phyloP scores from a whole-genome alignment of 2,329 filamentous ascomycete genomes.

The Akanthomyces dipterigenus region DNA sequence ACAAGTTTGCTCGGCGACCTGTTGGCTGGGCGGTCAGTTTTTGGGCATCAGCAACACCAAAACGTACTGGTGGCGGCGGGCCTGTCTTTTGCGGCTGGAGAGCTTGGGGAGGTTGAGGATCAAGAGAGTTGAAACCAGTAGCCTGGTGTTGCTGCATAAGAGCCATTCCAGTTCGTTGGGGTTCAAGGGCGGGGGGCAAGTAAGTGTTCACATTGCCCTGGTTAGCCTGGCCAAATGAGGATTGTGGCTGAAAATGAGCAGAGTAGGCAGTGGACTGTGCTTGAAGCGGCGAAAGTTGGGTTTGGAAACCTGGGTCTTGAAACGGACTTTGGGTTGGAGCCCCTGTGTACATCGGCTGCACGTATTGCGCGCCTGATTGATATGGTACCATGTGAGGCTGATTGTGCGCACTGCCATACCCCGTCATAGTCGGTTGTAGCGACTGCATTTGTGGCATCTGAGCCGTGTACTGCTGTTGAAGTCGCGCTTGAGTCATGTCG shows the following conservation, averaged over 20 bases:
- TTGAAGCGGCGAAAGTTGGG: slow-evolving; percentile 38
- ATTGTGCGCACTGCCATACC: slow-evolving; percentile 22
- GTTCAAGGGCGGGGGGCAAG: slow-evolving; percentile 53
- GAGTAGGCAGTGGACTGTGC: slow-evolving; percentile 60
- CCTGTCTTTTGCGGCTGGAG: slow-evolving; percentile 44
- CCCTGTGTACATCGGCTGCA: slow-evolving; percentile 47
- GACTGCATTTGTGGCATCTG: slow-evolving; percentile 37
- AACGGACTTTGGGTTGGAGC: slow-evolving; percentile 34
- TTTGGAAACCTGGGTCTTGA: slow-evolving; percentile 30
- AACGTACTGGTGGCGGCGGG: slow-evolving; percentile 79
- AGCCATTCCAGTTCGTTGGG: slow-evolving; percentile 48
- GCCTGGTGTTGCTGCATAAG: slow-evolving; percentile 40
- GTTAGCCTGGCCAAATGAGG: slow-evolving; percentile 39
- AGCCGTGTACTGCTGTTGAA: slow-evolving; percentile 54
- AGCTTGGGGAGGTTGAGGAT: slow-evolving; percentile 38
- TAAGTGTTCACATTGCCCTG: slow-evolving; percentile 47
- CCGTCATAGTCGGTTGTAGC: slow-evolving; percentile 32
- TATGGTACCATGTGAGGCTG: slow-evolving; percentile 30
- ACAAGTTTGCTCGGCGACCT: slow-evolving; percentile 80
- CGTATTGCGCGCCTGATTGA: slow-evolving; percentile 28
- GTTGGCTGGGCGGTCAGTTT: slow-evolving; percentile 82
- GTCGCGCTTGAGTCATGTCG: slow-evolving; percentile 60
- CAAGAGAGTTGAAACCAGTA: slow-evolving; percentile 45
- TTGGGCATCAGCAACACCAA: slow-evolving; percentile 72
- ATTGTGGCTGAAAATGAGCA: slow-evolving; percentile 37